Evolutionary conservation across 2,329 filamentous ascomycete genomes (phyloP).

Genomic region (Paecilomyces sp.): DNA sequence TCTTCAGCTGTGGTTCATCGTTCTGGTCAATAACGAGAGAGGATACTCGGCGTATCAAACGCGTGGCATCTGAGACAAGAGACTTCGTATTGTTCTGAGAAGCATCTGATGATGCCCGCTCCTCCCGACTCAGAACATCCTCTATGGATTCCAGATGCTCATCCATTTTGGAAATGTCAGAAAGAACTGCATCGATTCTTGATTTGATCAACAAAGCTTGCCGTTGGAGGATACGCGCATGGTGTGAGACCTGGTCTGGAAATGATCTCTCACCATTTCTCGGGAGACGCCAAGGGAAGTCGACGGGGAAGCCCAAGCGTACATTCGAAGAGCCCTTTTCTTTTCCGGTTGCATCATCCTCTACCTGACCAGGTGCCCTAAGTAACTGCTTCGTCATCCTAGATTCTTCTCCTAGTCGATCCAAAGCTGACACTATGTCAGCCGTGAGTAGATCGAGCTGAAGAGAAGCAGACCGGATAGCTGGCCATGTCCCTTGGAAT

Average conservation of each 20-base stretch:
- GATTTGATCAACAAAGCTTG: slow-evolving; percentile 23
- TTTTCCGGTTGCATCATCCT: not conserved
- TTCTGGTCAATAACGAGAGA: not conserved
- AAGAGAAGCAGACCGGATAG: slow-evolving; percentile 22
- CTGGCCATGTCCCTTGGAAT: slow-evolving; percentile 26
- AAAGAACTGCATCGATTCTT: slow-evolving; percentile 22
- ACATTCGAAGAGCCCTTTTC: not conserved
- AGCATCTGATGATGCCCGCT: slow-evolving; percentile 8
- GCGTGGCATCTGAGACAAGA: not conserved
- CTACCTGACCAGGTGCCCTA: not conserved
- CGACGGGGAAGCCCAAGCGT: not conserved
- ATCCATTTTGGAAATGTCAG: slow-evolving; percentile 23
- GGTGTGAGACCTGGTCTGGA: slow-evolving; percentile 21
- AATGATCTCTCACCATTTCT: slow-evolving; percentile 3
- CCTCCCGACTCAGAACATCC: slow-evolving; percentile 15
- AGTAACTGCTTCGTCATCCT: not conserved
- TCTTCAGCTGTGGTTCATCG: not conserved
- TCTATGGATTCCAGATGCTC: slow-evolving; percentile 29
- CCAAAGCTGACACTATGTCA: slow-evolving; percentile 28
- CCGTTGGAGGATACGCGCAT: slow-evolving; percentile 25
- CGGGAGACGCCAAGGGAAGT: not conserved
- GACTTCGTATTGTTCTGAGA: not conserved
- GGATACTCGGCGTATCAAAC: not conserved
- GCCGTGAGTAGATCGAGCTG: slow-evolving; percentile 28
- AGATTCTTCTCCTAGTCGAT: slow-evolving; percentile 15